These are phyloP conservation scores for Piper betle DNA, from an alignment of 164 flowering plant species.

Conservation along the genomic window DNA sequence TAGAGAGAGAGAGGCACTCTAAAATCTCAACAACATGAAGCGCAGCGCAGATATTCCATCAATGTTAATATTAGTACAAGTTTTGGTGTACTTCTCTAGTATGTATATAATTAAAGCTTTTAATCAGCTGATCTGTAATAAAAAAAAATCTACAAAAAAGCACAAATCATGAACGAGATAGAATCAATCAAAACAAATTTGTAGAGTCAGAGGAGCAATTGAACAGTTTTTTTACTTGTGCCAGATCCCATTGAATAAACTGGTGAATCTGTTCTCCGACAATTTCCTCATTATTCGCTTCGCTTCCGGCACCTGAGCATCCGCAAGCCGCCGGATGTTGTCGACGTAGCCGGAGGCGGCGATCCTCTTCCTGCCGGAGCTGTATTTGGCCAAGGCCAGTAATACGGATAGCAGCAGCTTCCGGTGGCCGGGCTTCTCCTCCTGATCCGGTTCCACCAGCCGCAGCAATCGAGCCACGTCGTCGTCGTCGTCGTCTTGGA, in stretches of 20 bases:
- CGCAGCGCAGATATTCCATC: no score
- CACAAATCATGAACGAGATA: neutral
- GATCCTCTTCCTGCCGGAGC: slow-evolving; percentile 60
- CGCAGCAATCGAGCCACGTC: slow-evolving; percentile 37
- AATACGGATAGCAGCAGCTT: slow-evolving; percentile 51
- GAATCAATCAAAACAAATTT: no score
- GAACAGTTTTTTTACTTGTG: slow-evolving; percentile 2
- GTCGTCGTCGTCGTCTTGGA: slow-evolving; percentile 39
- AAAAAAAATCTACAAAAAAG: slow-evolving; percentile 1
- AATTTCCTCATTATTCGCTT: slow-evolving; percentile 9
- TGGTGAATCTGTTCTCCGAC: slow-evolving; percentile 37
- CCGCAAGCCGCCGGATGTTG: slow-evolving; percentile 72
- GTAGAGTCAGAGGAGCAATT: no score
- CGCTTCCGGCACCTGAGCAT: slow-evolving; percentile 29
- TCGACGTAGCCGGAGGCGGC: slow-evolving; percentile 44
- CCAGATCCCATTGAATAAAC: slow-evolving; percentile 43
- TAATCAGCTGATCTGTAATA: no score
- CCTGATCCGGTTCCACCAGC: slow-evolving; percentile 45
- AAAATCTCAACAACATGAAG: no score
- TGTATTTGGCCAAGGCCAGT: slow-evolving; percentile 42
- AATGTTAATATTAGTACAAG: no score
- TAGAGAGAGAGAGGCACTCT: no score
- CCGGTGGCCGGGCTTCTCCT: slow-evolving; percentile 39
- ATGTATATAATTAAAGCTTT: no score
- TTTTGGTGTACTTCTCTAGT: no score